phyloP scores from a whole-genome alignment of 192 early-diverging fungal genomes.

The Coemansia sp. region DNA sequence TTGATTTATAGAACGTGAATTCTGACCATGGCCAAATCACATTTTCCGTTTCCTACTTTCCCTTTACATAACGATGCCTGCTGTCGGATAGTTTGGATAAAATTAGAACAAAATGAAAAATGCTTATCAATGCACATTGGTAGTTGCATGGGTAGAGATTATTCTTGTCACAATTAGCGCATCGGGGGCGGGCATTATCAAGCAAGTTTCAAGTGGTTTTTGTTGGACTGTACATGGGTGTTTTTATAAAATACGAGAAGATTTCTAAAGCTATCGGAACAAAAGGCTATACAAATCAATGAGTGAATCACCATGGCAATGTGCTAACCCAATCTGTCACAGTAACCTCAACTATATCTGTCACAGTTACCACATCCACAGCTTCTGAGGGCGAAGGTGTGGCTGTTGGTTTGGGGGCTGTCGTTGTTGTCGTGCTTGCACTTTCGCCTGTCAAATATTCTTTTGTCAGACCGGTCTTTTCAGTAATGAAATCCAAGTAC shows the following conservation, averaged over 20 bases:
- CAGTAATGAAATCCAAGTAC: constrained; percentile 15
- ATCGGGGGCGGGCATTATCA: too few species aligned
- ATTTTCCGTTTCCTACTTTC: too few species aligned
- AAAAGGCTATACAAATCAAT: too few species aligned
- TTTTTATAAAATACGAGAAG: too few species aligned
- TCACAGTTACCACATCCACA: not conserved
- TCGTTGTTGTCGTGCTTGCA: not conserved
- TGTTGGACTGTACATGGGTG: too few species aligned
- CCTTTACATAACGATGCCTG: not conserved
- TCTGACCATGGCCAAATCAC: too few species aligned
- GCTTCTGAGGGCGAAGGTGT: not conserved
- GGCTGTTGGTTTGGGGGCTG: not conserved
- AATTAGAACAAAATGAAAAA: not conserved
- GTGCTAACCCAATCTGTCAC: not conserved
- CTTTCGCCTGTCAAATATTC: constrained; percentile 2
- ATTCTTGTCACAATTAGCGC: too few species aligned
- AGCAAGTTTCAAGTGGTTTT: too few species aligned
- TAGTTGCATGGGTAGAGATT: too few species aligned
- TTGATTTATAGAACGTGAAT: too few species aligned
- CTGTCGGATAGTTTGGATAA: not conserved
- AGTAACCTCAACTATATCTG: not conserved
- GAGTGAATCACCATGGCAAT: not conserved
- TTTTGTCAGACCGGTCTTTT: constrained; percentile 6
- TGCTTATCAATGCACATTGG: too few species aligned
- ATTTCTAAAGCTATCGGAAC: too few species aligned